These are phyloP conservation scores for Peziza echinospora DNA, from an alignment of 495 filamentous ascomycete species.

Conservation along the genomic window DNA sequence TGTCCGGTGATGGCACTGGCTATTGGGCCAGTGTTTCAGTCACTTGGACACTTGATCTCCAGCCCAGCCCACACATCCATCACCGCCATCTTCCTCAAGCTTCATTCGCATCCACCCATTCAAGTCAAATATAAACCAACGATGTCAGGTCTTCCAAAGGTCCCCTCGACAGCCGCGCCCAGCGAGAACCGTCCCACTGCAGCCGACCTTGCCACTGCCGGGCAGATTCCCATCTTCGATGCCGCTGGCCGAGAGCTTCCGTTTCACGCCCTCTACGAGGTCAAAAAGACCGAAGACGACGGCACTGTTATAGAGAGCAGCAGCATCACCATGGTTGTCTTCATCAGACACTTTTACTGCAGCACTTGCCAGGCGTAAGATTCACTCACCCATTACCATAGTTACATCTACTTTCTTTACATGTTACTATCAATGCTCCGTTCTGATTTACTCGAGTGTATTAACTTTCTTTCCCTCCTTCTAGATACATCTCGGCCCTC, in stretches of 20 bases:
- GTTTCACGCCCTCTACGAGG: background rate
- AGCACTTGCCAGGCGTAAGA: conserved; percentile 35
- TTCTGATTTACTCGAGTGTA: too few relatives aligned
- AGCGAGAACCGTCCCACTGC: background rate
- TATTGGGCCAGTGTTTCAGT: too few relatives aligned
- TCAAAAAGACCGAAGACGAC: background rate
- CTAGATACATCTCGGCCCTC: too few relatives aligned
- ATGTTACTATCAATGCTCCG: too few relatives aligned
- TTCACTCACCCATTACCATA: conserved; percentile 22
- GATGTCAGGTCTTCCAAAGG: background rate
- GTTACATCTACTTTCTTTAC: conserved; percentile 43
- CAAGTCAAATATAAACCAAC: too few relatives aligned
- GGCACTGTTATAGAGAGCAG: background rate
- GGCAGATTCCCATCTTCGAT: background rate
- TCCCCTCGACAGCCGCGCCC: background rate
- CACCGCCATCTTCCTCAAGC: too few relatives aligned
- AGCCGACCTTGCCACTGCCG: background rate
- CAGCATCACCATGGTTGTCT: conserved; percentile 41
- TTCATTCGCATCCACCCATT: too few relatives aligned
- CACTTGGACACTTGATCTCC: too few relatives aligned
- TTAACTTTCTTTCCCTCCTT: too few relatives aligned
- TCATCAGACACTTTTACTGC: conserved; percentile 80
- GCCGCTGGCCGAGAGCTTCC: background rate
- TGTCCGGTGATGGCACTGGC: too few relatives aligned
- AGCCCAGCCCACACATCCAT: too few relatives aligned